phyloP scores from a whole-genome alignment of 139 green algal genomes.

The Axilococcus clingmanii region DNA sequence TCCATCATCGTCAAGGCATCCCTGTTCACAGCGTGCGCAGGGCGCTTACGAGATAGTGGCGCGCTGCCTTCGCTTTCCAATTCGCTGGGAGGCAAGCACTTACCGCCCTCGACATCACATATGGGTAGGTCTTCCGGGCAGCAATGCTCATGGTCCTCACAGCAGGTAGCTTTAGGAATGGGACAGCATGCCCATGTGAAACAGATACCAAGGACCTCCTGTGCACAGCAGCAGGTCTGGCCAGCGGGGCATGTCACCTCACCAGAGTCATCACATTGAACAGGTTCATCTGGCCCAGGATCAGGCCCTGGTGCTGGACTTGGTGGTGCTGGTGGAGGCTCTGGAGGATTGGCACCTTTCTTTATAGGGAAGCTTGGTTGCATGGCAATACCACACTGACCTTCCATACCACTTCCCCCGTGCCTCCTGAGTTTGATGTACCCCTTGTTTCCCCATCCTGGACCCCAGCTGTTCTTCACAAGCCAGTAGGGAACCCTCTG shows the following conservation, averaged over 20 bases:
- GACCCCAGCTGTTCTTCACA: conserved; percentile 96
- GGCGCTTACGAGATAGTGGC: no score
- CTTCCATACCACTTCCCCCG: conserved; percentile 19
- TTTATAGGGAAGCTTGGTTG: conserved; percentile 84
- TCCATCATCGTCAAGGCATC: no score
- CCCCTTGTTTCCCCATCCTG: conserved; percentile 77
- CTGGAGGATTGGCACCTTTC: conserved; percentile 59
- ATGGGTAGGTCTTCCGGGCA: conserved; percentile 80
- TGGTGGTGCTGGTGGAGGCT: conserved; percentile 19
- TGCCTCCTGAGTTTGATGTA: conserved; percentile 65
- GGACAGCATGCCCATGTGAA: conserved; percentile 90
- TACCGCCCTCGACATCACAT: conserved; percentile 65
- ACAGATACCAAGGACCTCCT: conserved; percentile 61
- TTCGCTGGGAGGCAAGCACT: conserved; percentile 45
- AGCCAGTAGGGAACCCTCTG: conserved; percentile 71
- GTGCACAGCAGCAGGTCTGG: conserved; percentile 84
- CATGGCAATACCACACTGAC: conserved; percentile 62
- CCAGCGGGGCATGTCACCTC: conserved; percentile 47
- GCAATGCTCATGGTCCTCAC: conserved; percentile 89
- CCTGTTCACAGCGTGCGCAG: no score
- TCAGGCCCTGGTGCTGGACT: conserved; percentile 18
- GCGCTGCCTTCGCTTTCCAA: no score
- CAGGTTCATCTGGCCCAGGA: conserved; percentile 33
- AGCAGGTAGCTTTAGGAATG: conserved; percentile 79
- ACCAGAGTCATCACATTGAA: conserved; percentile 69